phyloP scores from a whole-genome alignment of 2,329 filamentous ascomycete species.

The Aureobasidium leucospermi region DNA sequence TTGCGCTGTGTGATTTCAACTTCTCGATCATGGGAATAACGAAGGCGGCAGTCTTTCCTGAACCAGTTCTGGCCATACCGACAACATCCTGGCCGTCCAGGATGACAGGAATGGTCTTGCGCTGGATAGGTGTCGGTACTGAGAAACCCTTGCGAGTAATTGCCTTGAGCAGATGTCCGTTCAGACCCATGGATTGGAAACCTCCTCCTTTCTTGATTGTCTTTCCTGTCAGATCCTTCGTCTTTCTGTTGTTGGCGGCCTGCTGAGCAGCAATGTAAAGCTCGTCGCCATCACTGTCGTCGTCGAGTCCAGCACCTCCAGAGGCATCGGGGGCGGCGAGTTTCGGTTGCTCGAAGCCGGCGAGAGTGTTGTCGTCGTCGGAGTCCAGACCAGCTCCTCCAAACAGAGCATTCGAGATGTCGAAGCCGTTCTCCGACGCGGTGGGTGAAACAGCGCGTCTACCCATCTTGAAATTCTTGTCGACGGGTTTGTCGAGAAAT shows the following conservation, averaged over 20 bases:
- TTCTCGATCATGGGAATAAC: slow-evolving; percentile 98
- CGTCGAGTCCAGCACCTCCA: slow-evolving; percentile 23
- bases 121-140: slow-evolving; percentile 93
- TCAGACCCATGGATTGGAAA: slow-evolving; percentile 91
- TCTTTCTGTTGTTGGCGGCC: slow-evolving; percentile 79
- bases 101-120: slow-evolving; percentile 89
- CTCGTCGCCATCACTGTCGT: slow-evolving; percentile 46
- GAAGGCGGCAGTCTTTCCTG: slow-evolving; percentile 96
- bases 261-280: slow-evolving; percentile 87
- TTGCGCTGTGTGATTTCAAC: slow-evolving; percentile 77
- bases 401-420: slow-evolving; percentile 69
- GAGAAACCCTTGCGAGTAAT: slow-evolving; percentile 92
- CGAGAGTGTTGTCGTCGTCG: slow-evolving; percentile 29
- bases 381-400: slow-evolving; percentile 54
- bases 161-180: slow-evolving; percentile 74
- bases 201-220: slow-evolving; percentile 91
- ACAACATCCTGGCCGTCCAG: slow-evolving; percentile 92
- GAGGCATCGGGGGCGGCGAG: slow-evolving; percentile 24
- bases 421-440: slow-evolving; percentile 80
- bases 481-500: slow-evolving; percentile 9
- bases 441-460: slow-evolving; percentile 71
- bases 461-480: slow-evolving; percentile 49
- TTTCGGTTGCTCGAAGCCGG: not conserved
- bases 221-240: slow-evolving; percentile 72
- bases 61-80: slow-evolving; percentile 97